Percentiles rank a stretch among this genome's conserved stretches.
These are phyloP conservation scores for Gliomastix tumulicola DNA, from an alignment of 2,329 filamentous ascomycete genomes.

Conservation along the genomic window DNA sequence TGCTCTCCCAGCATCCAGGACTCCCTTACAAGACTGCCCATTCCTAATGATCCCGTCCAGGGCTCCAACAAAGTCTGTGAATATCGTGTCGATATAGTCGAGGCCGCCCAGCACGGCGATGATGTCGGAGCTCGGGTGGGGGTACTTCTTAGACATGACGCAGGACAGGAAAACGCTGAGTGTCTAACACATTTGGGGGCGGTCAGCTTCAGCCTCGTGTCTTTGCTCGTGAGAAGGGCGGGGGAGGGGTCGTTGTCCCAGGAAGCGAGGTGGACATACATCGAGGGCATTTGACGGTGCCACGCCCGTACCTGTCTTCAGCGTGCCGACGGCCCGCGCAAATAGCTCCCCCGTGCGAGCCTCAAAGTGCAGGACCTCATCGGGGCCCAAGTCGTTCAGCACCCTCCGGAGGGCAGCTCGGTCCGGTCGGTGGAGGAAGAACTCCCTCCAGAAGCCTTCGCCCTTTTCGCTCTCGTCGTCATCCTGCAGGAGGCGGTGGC, in stretches of 20 bases:
- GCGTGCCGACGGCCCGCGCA: conserved; percentile 58
- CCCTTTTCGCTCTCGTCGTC: conserved; percentile 63
- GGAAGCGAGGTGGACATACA: conserved; percentile 42
- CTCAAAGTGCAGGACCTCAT: conserved; percentile 71
- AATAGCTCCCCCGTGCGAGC: conserved; percentile 76
- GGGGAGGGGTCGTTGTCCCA: no score
- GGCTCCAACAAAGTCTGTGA: conserved; percentile 79
- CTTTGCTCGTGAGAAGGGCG: neutral
- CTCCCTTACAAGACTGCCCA: conserved; percentile 58
- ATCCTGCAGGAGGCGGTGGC: conserved; percentile 35
- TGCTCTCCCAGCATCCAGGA: neutral
- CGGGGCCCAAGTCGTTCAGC: conserved; percentile 63
- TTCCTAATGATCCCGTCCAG: conserved; percentile 79
- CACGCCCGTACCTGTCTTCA: conserved; percentile 54
- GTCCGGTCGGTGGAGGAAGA: conserved; percentile 86
- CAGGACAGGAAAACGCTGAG: conserved; percentile 80
- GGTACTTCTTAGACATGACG: conserved; percentile 82
- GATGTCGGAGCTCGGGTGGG: conserved; percentile 90
- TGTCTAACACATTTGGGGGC: conserved; percentile 51
- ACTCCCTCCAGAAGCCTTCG: conserved; percentile 92
- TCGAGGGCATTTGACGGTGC: conserved; percentile 77
- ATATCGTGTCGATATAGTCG: conserved; percentile 77
- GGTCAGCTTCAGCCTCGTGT: conserved; percentile 5
- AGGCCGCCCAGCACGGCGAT: conserved; percentile 85
- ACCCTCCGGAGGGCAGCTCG: conserved; percentile 58